Conservation (phyloP, 768 basidiomycete genomes). For the Lentinus brumalis region DNA sequence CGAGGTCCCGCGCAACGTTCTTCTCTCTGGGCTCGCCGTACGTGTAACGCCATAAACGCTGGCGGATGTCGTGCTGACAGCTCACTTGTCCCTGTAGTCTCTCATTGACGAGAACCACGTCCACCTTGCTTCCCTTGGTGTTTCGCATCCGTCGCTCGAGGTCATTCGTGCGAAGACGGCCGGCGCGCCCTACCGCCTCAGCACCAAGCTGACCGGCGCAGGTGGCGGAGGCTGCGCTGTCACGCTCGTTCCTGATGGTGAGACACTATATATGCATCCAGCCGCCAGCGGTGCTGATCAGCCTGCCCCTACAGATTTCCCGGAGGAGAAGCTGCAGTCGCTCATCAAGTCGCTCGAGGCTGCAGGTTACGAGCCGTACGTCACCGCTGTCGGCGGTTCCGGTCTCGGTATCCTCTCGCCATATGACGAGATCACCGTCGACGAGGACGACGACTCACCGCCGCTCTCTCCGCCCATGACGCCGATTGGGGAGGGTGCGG, state of each 20-base stretch:
- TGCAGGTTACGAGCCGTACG: constrained; percentile 78
- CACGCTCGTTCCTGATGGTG: constrained; percentile 92
- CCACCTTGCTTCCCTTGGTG: constrained; percentile 81
- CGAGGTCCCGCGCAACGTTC: constrained; percentile 62
- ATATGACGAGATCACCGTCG: constrained; percentile 22
- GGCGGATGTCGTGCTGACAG: constrained; percentile 1
- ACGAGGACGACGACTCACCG: constrained; percentile 6
- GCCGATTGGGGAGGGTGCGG: constrained; percentile 14
- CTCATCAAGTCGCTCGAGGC: constrained; percentile 62
- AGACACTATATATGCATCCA: constrained; percentile 27
- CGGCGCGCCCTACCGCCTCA: constrained; percentile 64
- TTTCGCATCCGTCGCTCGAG: constrained; percentile 90
- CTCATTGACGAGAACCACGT: constrained; percentile 90
- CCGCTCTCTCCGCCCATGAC: constrained; percentile 29
- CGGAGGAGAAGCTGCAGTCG: constrained; percentile 53
- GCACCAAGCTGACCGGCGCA: constrained; percentile 96
- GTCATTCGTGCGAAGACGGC: constrained; percentile 71
- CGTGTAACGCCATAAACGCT: constrained; percentile 34
- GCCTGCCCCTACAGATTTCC: constrained; percentile 58
- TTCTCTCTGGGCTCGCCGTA: constrained; percentile 72
- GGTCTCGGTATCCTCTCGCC: constrained; percentile 86
- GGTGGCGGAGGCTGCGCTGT: constrained; percentile 99
- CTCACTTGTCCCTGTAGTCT: constrained; percentile 44
- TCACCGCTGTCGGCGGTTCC: constrained; percentile 91
- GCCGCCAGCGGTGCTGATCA: background rate